These are phyloP conservation scores for Nemania serpens DNA, from an alignment of 2,329 filamentous ascomycete genomes.

Conservation along the genomic window DNA sequence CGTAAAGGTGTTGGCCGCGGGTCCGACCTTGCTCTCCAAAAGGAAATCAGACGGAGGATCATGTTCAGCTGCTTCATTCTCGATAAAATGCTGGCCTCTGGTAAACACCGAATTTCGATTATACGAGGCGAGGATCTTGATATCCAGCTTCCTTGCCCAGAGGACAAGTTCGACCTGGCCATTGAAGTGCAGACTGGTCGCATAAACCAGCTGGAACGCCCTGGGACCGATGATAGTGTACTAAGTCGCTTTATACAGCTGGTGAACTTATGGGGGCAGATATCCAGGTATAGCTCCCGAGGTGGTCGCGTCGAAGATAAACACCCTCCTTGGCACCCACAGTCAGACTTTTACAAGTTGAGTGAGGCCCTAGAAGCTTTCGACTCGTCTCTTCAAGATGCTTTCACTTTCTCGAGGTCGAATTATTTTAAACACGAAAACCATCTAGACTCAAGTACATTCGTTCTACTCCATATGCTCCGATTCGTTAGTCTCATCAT, in stretches of 20 bases:
- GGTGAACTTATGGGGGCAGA: conserved; percentile 63
- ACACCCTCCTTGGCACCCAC: conserved; percentile 62
- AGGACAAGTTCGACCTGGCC: conserved; percentile 66
- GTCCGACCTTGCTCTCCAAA: conserved; percentile 54
- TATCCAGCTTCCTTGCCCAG: conserved; percentile 71
- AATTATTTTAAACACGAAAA: conserved; percentile 71
- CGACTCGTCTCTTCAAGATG: conserved; percentile 56
- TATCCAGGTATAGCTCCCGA: conserved; percentile 59
- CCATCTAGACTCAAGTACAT: conserved; percentile 65
- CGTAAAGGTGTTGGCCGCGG: conserved; percentile 29
- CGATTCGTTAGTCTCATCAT: conserved; percentile 69
- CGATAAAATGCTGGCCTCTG: conserved; percentile 70
- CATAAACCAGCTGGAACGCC: conserved; percentile 40
- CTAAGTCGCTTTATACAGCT: conserved; percentile 61
- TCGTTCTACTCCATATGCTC: conserved; percentile 69
- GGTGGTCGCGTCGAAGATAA: conserved; percentile 57
- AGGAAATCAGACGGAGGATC: conserved; percentile 69
- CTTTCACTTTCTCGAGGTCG: conserved; percentile 60
- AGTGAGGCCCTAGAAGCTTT: conserved; percentile 57
- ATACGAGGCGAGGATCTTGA: conserved; percentile 63
- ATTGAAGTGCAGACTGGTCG: conserved; percentile 60
- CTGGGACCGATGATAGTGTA: conserved; percentile 50
- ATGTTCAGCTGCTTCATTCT: conserved; percentile 78
- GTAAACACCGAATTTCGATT: conserved; percentile 63
- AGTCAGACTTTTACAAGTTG: conserved; percentile 60